Base-by-base conservation (phyloP, 2,329 filamentous ascomycete species). In the Fonsecaea pugnacius region DNA sequence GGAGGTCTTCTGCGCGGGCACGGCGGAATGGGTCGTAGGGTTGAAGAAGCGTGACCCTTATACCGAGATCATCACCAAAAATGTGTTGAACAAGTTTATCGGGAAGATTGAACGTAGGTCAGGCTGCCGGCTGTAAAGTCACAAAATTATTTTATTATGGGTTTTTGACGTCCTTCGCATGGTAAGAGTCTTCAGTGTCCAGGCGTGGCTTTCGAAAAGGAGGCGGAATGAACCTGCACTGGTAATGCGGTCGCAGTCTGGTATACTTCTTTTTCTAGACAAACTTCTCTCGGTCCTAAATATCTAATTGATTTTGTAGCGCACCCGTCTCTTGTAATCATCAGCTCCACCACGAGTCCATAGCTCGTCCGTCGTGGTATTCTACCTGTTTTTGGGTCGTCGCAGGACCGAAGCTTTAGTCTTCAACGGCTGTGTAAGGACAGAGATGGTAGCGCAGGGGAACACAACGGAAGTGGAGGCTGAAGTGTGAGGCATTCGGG, bases 1-100 rank as follows among this genome's bases (percentile, higher is more conserved):
- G 14, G 52, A 55, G 52, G 32, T 55, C 27, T 55, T 55, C 6
- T 55, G 52, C n/a, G 52, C 52, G 10, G 52, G 52, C 27, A 55
- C 24, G 12, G 24, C 27, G 27, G 52, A 55, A 55, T 55, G 52
- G 52, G 52, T 55, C 8, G 52, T 55, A 4, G 52, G 52, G 4
- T 32, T 55, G n/a, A 55, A 30, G 10, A 55, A 55, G 52, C 52
- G 32, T n/a, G 52, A 55, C 52, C 27, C 32, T 14, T 55, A 12
- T n/a, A 55, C 52, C 9, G 52, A 55, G 18, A 55, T 30, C 21
- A 35, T 55, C 52, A 55, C 52, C 12, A 55, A 35, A 18, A 55
- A 55, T 55, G 52, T 55, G 32, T 32, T 55, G 33, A 38, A 38
- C 12, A 38, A 38, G 36, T 38, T 38, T 38, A 38, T 38, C 36